phyloP scores from a whole-genome alignment of 495 filamentous ascomycete genomes.

The Delitschia confertaspora region DNA sequence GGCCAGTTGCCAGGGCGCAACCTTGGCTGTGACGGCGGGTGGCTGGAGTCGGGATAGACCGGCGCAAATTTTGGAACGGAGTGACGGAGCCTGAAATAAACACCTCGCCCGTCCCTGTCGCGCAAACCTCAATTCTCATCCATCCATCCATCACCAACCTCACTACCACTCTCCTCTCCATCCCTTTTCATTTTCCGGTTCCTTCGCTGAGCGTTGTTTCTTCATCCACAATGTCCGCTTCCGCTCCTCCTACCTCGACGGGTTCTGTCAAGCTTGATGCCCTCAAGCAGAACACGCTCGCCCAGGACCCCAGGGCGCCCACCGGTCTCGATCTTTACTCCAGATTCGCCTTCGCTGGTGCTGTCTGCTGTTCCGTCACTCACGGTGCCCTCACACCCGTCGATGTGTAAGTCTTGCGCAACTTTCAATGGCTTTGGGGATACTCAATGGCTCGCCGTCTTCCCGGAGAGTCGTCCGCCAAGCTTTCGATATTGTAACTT shows the following conservation, averaged over 20 bases:
- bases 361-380: conserved; percentile 88
- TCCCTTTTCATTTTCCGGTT: neutral
- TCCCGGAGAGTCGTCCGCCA: no score
- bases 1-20: no score
- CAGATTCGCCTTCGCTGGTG: conserved; percentile 85
- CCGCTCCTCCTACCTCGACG: conserved; percentile 29
- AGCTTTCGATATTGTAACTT: no score
- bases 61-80: no score
- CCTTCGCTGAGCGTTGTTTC: no score
- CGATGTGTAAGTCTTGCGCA: conserved; percentile 77
- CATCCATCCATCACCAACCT: neutral
- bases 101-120: no score
- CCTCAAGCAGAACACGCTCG: conserved; percentile 29
- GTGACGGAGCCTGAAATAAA: no score
- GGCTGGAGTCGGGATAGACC: no score
- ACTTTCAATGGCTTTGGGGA: neutral
- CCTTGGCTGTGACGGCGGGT: no score
- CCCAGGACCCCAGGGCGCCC: conserved; percentile 32
- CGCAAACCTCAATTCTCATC: no score
- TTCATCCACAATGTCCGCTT: conserved; percentile 15
- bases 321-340: conserved; percentile 40
- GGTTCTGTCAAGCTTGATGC: conserved; percentile 36
- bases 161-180: neutral
- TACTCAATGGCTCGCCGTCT: conserved; percentile 12
- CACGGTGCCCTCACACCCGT: conserved; percentile 88